A percentile compares a stretch with the other conserved stretches of the same genome.
Evolutionary conservation across 2,329 filamentous ascomycete genomes (phyloP).

Genomic region (Ophiosphaerella herpotricha): DNA sequence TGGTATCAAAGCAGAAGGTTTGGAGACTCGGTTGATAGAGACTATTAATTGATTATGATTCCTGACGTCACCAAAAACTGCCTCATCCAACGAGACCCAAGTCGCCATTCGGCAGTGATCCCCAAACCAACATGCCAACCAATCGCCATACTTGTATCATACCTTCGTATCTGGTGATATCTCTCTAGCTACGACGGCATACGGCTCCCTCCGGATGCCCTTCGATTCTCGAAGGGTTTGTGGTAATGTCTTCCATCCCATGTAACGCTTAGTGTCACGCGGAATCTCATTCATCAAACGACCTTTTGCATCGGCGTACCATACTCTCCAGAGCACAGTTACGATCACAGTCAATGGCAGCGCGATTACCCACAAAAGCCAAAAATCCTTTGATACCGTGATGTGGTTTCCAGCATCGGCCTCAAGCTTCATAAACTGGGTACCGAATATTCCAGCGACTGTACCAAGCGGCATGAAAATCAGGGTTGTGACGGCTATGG

Average conservation of each 20-base stretch:
- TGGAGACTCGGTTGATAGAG: too few species aligned
- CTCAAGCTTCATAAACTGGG: constrained; percentile 32
- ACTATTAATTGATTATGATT: too few species aligned
- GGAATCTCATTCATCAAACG: constrained; percentile 12
- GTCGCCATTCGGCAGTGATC: too few species aligned
- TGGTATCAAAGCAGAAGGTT: too few species aligned
- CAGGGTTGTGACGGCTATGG: constrained; percentile 51
- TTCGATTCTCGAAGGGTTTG: background rate
- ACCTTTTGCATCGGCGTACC: constrained; percentile 25
- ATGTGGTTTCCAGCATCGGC: constrained; percentile 25
- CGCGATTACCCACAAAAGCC: constrained; percentile 36
- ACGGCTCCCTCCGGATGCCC: background rate
- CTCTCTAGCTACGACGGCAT: background rate
- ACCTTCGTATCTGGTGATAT: background rate
- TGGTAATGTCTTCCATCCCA: constrained; percentile 21
- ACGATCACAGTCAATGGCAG: constrained; percentile 29
- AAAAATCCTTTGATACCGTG: constrained; percentile 34
- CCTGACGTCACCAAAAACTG: too few species aligned
- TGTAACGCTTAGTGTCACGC: constrained; percentile 10
- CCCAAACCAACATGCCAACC: background rate
- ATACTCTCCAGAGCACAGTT: constrained; percentile 25
- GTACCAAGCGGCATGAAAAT: constrained; percentile 51
- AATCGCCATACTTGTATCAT: background rate
- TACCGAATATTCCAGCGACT: constrained; percentile 35
- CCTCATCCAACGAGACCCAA: too few species aligned